Conservation (phyloP, 2,329 filamentous ascomycete genomes). For the Gnomoniopsis smithogilvyi region DNA sequence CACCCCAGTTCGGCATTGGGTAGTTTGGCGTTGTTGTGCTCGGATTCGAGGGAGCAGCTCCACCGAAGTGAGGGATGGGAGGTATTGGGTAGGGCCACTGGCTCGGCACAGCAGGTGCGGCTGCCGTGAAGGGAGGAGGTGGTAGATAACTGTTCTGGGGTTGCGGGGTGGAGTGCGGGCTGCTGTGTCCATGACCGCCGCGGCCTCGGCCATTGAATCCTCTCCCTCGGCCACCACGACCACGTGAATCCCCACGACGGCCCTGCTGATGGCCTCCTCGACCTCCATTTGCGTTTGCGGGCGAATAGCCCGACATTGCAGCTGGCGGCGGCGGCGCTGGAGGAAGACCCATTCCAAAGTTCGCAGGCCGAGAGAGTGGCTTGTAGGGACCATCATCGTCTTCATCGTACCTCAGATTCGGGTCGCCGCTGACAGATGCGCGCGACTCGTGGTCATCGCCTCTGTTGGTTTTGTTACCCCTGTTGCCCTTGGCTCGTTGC, state of each 20-base stretch:
- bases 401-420: constrained; percentile 65
- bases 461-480: constrained; percentile 39
- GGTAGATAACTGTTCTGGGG: constrained; percentile 22
- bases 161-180: constrained; percentile 16
- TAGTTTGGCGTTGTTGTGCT: constrained; percentile 14
- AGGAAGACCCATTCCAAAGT: constrained; percentile 50
- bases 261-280: constrained; percentile 33
- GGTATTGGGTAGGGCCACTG: constrained; percentile 22
- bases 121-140: constrained; percentile 22
- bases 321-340: constrained; percentile 38
- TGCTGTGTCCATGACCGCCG: constrained; percentile 32
- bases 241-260: constrained; percentile 43
- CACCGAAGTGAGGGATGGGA: constrained; percentile 15
- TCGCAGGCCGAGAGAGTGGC: constrained; percentile 65
- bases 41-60: constrained; percentile 10
- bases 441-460: constrained; percentile 34
- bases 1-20: constrained; percentile 16
- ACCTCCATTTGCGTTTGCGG: constrained; percentile 16
- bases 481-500: constrained; percentile 46
- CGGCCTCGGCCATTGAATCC: constrained; percentile 38
- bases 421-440: constrained; percentile 28
- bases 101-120: constrained; percentile 15
- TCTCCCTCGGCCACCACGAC: constrained; percentile 38
- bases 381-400: constrained; percentile 68
- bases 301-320: constrained; percentile 5